These are phyloP conservation scores for Pythium rhizo-oryzae DNA, from an alignment of 352 stramenopile genomes.

Conservation along the genomic window DNA sequence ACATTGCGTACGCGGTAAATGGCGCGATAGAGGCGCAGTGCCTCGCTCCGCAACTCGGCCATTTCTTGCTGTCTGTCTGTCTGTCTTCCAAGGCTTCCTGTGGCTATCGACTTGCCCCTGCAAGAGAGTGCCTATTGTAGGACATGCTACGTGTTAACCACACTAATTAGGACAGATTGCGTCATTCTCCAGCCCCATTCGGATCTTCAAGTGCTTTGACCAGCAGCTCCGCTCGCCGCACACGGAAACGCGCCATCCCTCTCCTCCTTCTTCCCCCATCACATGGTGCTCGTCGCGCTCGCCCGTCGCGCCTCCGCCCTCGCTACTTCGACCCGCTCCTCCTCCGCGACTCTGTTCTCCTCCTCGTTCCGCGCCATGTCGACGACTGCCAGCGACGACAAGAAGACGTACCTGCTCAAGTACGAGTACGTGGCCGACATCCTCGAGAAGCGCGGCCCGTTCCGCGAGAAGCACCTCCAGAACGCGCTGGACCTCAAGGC, in stretches of 20 bases:
- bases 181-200: neutral
- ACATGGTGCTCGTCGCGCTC: constrained; percentile 22
- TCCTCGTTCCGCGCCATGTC: constrained; percentile 35
- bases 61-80: constrained; percentile 1
- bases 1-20: constrained; percentile 65
- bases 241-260: neutral
- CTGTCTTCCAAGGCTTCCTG: neutral
- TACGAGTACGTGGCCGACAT: constrained; percentile 83
- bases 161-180: constrained; percentile 7
- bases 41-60: constrained; percentile 36
- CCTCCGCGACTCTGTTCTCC: constrained; percentile 3
- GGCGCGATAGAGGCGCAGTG: constrained; percentile 65
- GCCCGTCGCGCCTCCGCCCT: constrained; percentile 15
- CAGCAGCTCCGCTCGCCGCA: too few relatives aligned
- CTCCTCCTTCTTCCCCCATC: neutral
- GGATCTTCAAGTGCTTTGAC: neutral
- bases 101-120: neutral
- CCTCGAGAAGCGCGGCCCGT: constrained; percentile 67
- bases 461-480: constrained; percentile 66
- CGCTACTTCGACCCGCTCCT: neutral
- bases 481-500: constrained; percentile 53
- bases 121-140: neutral
- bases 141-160: neutral
- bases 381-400: constrained; percentile 37
- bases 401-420: constrained; percentile 72